phyloP scores from a whole-genome alignment of 2,329 filamentous ascomycete genomes.

The Botrytis squamosa region DNA sequence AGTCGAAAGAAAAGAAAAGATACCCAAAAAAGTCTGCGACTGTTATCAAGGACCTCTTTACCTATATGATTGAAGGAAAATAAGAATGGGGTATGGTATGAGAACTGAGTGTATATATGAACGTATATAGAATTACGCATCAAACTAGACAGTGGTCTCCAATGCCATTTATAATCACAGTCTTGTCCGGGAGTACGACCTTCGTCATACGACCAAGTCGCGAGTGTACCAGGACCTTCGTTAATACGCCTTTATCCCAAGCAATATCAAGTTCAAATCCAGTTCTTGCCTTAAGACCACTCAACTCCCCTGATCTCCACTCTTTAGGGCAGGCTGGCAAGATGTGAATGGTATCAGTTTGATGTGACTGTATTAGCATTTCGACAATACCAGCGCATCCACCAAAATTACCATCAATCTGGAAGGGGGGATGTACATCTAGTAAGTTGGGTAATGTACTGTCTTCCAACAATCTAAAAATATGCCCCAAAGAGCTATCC shows the following conservation, averaged over 20 bases:
- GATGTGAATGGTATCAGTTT: slow-evolving; percentile 24
- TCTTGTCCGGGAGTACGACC: neutral
- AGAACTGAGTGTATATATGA: neutral
- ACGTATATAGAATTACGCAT: neutral
- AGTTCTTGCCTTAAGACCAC: neutral
- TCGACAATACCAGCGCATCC: slow-evolving; percentile 48
- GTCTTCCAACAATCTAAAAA: slow-evolving; percentile 43
- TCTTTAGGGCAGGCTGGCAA: slow-evolving; percentile 6
- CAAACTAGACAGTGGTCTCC: neutral
- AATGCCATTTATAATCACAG: neutral
- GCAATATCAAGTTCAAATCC: slow-evolving; percentile 1
- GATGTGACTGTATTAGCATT: slow-evolving; percentile 44
- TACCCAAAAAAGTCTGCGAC: slow-evolving; percentile 79
- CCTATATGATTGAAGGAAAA: slow-evolving; percentile 63
- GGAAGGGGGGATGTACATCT: slow-evolving; percentile 48
- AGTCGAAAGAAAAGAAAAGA: slow-evolving; percentile 67
- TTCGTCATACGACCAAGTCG: neutral
- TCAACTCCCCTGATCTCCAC: neutral
- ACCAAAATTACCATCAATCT: slow-evolving; percentile 53
- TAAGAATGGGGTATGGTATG: neutral
- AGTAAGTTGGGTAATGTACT: slow-evolving; percentile 48
- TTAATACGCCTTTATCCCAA: neutral
- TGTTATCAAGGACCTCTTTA: slow-evolving; percentile 68
- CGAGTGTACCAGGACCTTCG: neutral
- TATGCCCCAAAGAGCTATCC: slow-evolving; percentile 41